phyloP scores from a whole-genome alignment of 345 rosid genomes.

The Citrus sp. region DNA sequence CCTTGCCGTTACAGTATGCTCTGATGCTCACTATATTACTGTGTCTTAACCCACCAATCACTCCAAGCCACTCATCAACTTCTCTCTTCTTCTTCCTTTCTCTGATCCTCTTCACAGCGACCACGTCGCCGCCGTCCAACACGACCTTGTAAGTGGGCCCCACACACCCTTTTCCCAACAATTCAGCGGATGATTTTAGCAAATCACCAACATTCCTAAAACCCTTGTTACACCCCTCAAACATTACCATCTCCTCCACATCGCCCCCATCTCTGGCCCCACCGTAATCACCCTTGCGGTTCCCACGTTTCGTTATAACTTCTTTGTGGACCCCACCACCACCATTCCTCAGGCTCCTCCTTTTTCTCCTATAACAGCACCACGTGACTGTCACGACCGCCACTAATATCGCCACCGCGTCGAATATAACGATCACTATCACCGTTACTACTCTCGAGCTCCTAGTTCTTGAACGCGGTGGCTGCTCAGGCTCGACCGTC shows the following conservation, averaged over 20 bases:
- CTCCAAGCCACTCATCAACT: conserved; percentile 22
- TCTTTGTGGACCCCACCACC: not conserved
- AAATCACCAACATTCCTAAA: conserved; percentile 30
- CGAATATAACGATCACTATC: conserved; percentile 19
- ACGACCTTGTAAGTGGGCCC: conserved; percentile 45
- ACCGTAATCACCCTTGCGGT: not conserved
- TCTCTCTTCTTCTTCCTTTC: conserved; percentile 33
- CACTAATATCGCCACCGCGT: conserved; percentile 18
- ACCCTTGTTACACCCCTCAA: conserved; percentile 34
- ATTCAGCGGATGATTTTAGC: conserved; percentile 43
- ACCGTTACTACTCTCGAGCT: not conserved
- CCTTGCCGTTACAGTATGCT: conserved; percentile 30
- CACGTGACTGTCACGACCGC: conserved; percentile 19
- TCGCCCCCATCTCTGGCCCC: not conserved
- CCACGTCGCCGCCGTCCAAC: conserved; percentile 28
- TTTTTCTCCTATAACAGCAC: conserved; percentile 24
- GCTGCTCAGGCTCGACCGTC: conserved; percentile 4
- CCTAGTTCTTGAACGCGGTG: not conserved
- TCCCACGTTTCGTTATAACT: not conserved
- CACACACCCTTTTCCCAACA: conserved; percentile 41
- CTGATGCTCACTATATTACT: conserved; percentile 36
- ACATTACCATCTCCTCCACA: conserved; percentile 27
- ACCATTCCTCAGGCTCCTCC: not conserved
- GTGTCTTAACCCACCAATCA: conserved; percentile 39
- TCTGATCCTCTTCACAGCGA: conserved; percentile 44